Percentiles rank a stretch among this genome's conserved stretches.
phyloP scores from a whole-genome alignment of 1,284 basidiomycete species.

The Marasmius sp. region DNA sequence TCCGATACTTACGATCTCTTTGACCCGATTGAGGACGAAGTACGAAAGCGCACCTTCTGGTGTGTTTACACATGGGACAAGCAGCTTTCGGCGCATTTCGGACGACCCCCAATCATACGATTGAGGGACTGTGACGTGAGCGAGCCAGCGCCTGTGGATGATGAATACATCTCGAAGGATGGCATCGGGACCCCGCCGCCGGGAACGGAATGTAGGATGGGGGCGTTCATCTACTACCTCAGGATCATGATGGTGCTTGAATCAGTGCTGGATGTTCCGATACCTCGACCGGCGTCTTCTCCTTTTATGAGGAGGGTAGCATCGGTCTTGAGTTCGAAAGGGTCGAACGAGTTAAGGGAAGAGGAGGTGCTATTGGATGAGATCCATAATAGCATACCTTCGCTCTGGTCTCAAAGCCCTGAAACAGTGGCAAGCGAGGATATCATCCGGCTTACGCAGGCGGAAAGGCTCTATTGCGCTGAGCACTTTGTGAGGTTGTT shows the following conservation, averaged over 20 bases:
- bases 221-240: slow-evolving; percentile 75
- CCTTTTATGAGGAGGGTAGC: slow-evolving; percentile 65
- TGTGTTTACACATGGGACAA: slow-evolving; percentile 94
- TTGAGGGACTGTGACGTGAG: slow-evolving; percentile 85
- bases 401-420: slow-evolving; percentile 76
- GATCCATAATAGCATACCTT: slow-evolving; percentile 67
- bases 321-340: slow-evolving; percentile 48
- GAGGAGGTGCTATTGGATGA: slow-evolving; percentile 82
- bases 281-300: slow-evolving; percentile 56
- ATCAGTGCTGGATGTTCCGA: slow-evolving; percentile 70
- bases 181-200: slow-evolving; percentile 65
- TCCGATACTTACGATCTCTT: slow-evolving; percentile 89
- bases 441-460: slow-evolving; percentile 84
- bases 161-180: slow-evolving; percentile 81
- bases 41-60: slow-evolving; percentile 91
- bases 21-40: slow-evolving; percentile 83
- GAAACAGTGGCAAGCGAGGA: slow-evolving; percentile 85
- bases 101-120: slow-evolving; percentile 81
- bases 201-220: slow-evolving; percentile 73
- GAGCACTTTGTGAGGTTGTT: slow-evolving; percentile 84
- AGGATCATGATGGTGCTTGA: slow-evolving; percentile 84
- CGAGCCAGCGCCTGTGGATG: slow-evolving; percentile 82
- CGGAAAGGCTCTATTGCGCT: slow-evolving; percentile 79
- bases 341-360: slow-evolving; percentile 68
- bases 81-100: slow-evolving; percentile 82